A percentile compares a stretch with the other conserved stretches of the same genome.
These are phyloP conservation scores for Moelleriella libera DNA, from an alignment of 2,329 filamentous ascomycete species.

Conservation along the genomic window DNA sequence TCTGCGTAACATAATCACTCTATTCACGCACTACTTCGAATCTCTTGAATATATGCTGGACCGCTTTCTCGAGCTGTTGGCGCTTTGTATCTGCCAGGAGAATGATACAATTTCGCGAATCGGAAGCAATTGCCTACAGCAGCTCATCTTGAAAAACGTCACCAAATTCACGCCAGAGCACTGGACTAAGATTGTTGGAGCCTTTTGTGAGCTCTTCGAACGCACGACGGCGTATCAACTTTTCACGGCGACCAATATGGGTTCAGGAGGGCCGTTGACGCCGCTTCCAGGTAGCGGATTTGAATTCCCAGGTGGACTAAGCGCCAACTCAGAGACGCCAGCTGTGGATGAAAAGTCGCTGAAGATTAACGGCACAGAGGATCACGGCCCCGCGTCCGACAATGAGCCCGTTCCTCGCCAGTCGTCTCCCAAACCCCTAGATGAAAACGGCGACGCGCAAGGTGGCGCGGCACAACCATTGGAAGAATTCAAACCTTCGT, in stretches of 20 bases:
- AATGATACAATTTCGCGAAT: slow-evolving; percentile 98
- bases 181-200: slow-evolving; percentile 88
- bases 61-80: slow-evolving; percentile 86
- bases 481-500: slow-evolving; percentile 77
- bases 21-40: slow-evolving; percentile 98
- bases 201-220: slow-evolving; percentile 92
- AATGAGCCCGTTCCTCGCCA: slow-evolving; percentile 17
- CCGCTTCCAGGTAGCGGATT: slow-evolving; percentile 34
- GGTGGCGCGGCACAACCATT: slow-evolving; percentile 31
- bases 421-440: slow-evolving; percentile 13
- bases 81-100: slow-evolving; percentile 95
- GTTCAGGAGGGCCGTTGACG: slow-evolving; percentile 35
- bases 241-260: slow-evolving; percentile 65
- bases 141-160: slow-evolving; percentile 92
- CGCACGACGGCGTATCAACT: slow-evolving; percentile 89
- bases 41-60: slow-evolving; percentile 95
- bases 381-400: slow-evolving; percentile 17
- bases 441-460: slow-evolving; percentile 19
- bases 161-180: slow-evolving; percentile 76
- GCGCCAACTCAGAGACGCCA: slow-evolving; percentile 22
- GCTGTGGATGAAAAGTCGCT: slow-evolving; percentile 39
- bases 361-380: slow-evolving; percentile 42
- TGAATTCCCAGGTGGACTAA: slow-evolving; percentile 32
- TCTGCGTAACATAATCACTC: slow-evolving; percentile 90
- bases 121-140: slow-evolving; percentile 94